Evolutionary conservation across 1,284 basidiomycete genomes (phyloP).

Genomic region (Ganoderma multipileum): DNA sequence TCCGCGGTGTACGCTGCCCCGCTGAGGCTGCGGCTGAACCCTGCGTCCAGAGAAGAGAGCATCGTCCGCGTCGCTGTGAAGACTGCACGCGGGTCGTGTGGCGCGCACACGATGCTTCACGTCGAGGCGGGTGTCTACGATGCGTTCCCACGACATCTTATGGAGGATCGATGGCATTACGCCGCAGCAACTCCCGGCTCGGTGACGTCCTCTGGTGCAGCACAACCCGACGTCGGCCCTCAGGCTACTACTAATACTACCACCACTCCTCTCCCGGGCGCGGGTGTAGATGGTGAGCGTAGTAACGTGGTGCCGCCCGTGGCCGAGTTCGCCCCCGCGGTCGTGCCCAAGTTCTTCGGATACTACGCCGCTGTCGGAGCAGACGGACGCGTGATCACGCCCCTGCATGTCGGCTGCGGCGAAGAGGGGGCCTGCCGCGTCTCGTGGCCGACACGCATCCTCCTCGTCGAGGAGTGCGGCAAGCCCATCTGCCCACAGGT

Average conservation of each 20-base stretch:
- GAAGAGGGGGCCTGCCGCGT: conserved; percentile 8
- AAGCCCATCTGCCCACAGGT: conserved; percentile 35
- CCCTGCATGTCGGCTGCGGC: not conserved
- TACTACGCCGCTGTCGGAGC: conserved; percentile 47
- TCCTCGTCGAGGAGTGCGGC: conserved; percentile 59
- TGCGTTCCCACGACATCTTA: conserved; percentile 50
- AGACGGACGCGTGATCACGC: conserved; percentile 6
- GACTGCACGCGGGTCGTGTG: conserved; percentile 23
- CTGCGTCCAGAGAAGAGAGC: conserved; percentile 28
- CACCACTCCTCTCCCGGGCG: not conserved
- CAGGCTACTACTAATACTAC: not conserved
- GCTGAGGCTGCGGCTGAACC: conserved; percentile 39
- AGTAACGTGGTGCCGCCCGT: not conserved
- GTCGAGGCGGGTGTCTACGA: conserved; percentile 54
- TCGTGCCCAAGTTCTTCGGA: conserved; percentile 62
- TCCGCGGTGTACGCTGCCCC: conserved; percentile 40
- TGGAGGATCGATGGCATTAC: conserved; percentile 44
- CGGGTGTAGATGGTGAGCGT: too few relatives aligned
- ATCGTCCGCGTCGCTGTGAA: conserved; percentile 44
- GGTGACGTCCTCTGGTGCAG: too few relatives aligned
- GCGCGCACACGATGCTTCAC: conserved; percentile 36
- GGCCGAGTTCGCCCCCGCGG: conserved; percentile 32
- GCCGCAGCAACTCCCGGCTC: not conserved
- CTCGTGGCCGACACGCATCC: conserved; percentile 44
- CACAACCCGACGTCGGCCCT: too few relatives aligned